phyloP scores from a whole-genome alignment of 371 early-diverging fungal genomes.

The Mycotypha africana region DNA sequence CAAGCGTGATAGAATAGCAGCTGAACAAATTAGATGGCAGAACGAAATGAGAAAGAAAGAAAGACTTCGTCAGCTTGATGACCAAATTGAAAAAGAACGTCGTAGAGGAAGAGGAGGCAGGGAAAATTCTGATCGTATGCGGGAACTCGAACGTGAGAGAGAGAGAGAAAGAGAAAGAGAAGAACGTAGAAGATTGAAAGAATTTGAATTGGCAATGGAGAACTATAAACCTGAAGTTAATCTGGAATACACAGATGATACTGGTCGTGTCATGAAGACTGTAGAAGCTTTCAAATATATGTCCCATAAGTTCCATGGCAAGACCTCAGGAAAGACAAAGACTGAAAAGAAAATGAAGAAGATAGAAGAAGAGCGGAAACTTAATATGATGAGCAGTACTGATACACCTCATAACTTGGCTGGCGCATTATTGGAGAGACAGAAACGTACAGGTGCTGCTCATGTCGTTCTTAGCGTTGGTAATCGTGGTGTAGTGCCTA shows the following conservation, averaged over 20 bases:
- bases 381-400: conserved; percentile 70
- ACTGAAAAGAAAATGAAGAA: conserved; percentile 85
- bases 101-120: conserved; percentile 18
- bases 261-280: conserved; percentile 71
- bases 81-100: conserved; percentile 28
- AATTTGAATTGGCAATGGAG: conserved; percentile 78
- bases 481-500: conserved; percentile 54
- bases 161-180: conserved; percentile 48
- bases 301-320: conserved; percentile 96
- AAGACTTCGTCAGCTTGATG: conserved; percentile 34
- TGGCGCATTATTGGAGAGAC: conserved; percentile 67
- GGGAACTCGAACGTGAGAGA: conserved; percentile 39
- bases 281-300: conserved; percentile 92
- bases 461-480: conserved; percentile 82
- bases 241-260: conserved; percentile 87
- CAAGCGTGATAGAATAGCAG: conserved; percentile 56
- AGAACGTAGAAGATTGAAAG: conserved; percentile 58
- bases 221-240: conserved; percentile 88
- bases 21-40: conserved; percentile 66
- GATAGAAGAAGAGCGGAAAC: conserved; percentile 74
- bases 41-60: conserved; percentile 62
- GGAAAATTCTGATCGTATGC: conserved; percentile 27
- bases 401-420: conserved; percentile 81
- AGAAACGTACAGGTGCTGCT: conserved; percentile 68
- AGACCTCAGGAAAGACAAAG: conserved; percentile 88